These are phyloP conservation scores for Mycena venus DNA, from an alignment of 768 basidiomycete species.

Conservation along the genomic window DNA sequence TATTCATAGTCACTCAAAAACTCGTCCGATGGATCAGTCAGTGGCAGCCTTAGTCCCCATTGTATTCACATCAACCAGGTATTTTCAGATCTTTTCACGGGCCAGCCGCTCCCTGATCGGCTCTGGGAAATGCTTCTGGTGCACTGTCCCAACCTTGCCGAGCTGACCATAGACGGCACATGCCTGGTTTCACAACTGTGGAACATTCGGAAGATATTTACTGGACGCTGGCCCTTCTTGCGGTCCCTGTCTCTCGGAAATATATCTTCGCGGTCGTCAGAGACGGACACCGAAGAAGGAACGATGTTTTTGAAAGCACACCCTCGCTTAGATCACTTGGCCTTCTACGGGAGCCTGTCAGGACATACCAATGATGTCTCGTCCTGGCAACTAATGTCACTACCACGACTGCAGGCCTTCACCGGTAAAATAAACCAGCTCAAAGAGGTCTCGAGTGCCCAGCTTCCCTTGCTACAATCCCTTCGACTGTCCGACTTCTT, in stretches of 20 bases:
- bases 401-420: conserved; percentile 28
- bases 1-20: conserved; percentile 20
- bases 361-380: conserved; percentile 16
- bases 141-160: conserved; percentile 25
- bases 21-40: conserved; percentile 11
- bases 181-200: conserved; percentile 28
- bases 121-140: conserved; percentile 37
- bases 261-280: conserved; percentile 10
- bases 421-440: conserved; percentile 34
- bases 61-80: background rate
- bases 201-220: conserved; percentile 28
- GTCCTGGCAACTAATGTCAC: conserved; percentile 22
- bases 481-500: conserved; percentile 34
- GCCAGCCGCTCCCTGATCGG: conserved; percentile 29
- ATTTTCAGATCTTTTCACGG: conserved; percentile 8
- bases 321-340: conserved; percentile 22
- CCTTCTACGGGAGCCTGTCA: conserved; percentile 22
- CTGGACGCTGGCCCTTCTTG: conserved; percentile 31
- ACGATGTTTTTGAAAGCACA: conserved; percentile 31
- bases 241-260: conserved; percentile 31
- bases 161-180: conserved; percentile 35
- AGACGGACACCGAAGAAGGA: background rate
- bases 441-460: conserved; percentile 7
- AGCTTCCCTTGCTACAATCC: conserved; percentile 22
- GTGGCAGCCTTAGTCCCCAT: background rate